phyloP scores from a whole-genome alignment of 2,329 filamentous ascomycete genomes.

The Balansia obtecta region DNA sequence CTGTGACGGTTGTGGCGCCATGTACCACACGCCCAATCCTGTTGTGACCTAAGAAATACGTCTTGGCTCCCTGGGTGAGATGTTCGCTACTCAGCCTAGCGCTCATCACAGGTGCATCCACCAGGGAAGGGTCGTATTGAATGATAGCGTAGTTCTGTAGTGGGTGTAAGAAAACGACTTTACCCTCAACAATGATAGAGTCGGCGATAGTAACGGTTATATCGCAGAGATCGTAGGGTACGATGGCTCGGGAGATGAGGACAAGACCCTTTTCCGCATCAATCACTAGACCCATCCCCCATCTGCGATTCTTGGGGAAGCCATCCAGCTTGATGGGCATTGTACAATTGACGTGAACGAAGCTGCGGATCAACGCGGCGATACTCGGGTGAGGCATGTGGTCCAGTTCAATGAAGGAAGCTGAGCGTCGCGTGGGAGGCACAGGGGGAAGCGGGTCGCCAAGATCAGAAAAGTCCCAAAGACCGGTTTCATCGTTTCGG shows the following conservation, averaged over 20 bases:
- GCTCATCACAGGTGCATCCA: constrained; percentile 86
- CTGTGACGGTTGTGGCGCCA: constrained; percentile 86
- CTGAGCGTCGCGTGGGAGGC: constrained; percentile 60
- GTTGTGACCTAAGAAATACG: constrained; percentile 97
- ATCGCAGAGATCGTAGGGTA: constrained; percentile 94
- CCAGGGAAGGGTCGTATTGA: constrained; percentile 84
- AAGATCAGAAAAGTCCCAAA: constrained; percentile 91
- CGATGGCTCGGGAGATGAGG: constrained; percentile 83
- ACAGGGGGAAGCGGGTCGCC: constrained; percentile 67
- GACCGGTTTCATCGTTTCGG: constrained; percentile 75
- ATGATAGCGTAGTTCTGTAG: constrained; percentile 94
- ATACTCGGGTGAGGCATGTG: constrained; percentile 80
- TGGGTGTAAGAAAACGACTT: constrained; percentile 91
- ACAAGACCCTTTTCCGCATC: constrained; percentile 94
- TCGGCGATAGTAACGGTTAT: constrained; percentile 94
- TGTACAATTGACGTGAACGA: constrained; percentile 82
- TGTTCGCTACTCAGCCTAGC: constrained; percentile 69
- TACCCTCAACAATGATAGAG: constrained; percentile 86
- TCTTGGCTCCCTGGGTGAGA: constrained; percentile 86
- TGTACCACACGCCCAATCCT: constrained; percentile 89
- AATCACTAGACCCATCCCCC: constrained; percentile 93
- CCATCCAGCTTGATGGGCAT: constrained; percentile 96
- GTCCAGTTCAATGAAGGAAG: constrained; percentile 84
- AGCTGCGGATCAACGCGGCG: constrained; percentile 87
- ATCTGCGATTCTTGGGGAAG: constrained; percentile 90